Evolutionary conservation across 2,329 filamentous ascomycete species (phyloP).

Genomic region (Verticillium isaacii): DNA sequence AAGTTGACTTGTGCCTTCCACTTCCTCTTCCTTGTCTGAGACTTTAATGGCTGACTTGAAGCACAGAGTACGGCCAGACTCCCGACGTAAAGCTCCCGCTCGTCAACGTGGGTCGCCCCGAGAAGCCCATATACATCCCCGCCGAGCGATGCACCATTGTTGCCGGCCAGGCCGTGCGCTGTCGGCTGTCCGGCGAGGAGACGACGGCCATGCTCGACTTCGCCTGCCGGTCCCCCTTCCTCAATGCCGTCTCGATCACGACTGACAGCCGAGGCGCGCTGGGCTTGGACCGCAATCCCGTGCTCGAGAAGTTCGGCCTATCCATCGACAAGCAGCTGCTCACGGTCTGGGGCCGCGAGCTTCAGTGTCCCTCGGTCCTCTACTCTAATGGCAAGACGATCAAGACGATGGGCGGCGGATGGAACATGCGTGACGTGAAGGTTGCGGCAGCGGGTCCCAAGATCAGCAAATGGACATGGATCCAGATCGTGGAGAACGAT

Average conservation of each 20-base stretch:
- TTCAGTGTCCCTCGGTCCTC: slow-evolving; percentile 53
- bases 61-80: slow-evolving; percentile 7
- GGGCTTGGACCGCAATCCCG: slow-evolving; percentile 44
- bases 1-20: slow-evolving; percentile 14
- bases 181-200: slow-evolving; percentile 55
- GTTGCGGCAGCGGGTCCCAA: slow-evolving; percentile 45
- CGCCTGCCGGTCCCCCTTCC: slow-evolving; percentile 60
- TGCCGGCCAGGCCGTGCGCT: slow-evolving; percentile 58
- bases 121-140: slow-evolving; percentile 59
- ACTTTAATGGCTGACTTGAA: neutral
- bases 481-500: slow-evolving; percentile 29
- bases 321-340: slow-evolving; percentile 57
- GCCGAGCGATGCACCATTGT: slow-evolving; percentile 61
- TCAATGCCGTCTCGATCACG: slow-evolving; percentile 64
- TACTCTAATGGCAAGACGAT: slow-evolving; percentile 40
- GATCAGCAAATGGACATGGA: slow-evolving; percentile 46
- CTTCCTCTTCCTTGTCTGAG: neutral
- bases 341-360: slow-evolving; percentile 67
- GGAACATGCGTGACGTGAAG: slow-evolving; percentile 61
- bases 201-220: slow-evolving; percentile 67
- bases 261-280: slow-evolving; percentile 52
- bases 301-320: slow-evolving; percentile 53
- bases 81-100: slow-evolving; percentile 40
- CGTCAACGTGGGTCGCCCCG: slow-evolving; percentile 58
- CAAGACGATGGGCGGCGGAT: slow-evolving; percentile 48